These are phyloP conservation scores for Didymosphaeria variabile DNA, from an alignment of 2,329 filamentous ascomycete genomes.

Conservation along the genomic window DNA sequence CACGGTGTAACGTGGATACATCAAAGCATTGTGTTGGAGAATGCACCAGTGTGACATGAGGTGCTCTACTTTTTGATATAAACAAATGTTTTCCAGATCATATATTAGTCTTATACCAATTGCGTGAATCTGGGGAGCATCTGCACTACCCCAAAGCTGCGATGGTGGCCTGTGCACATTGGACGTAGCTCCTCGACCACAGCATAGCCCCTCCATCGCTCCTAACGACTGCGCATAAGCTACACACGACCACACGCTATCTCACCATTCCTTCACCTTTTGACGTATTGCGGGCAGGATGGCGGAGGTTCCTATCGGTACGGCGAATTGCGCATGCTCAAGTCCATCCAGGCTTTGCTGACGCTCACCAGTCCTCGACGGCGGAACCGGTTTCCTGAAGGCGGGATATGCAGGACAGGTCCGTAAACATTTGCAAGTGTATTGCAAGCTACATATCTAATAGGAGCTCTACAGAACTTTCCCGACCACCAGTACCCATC, in stretches of 20 bases:
- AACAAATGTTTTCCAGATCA: background rate
- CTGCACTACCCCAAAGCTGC: slow-evolving; percentile 20
- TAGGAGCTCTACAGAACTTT: slow-evolving; percentile 75
- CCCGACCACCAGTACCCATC: slow-evolving; percentile 98
- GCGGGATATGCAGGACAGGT: slow-evolving; percentile 96
- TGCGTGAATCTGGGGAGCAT: slow-evolving; percentile 8
- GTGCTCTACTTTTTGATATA: no score
- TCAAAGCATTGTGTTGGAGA: no score
- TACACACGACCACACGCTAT: slow-evolving; percentile 20
- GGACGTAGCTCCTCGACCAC: slow-evolving; percentile 7
- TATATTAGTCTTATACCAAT: background rate
- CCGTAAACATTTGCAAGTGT: slow-evolving; percentile 37
- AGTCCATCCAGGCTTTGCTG: slow-evolving; percentile 31
- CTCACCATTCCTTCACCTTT: slow-evolving; percentile 16
- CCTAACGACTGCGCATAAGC: slow-evolving; percentile 36
- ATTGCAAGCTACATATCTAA: slow-evolving; percentile 17
- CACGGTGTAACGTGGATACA: no score
- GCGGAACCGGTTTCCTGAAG: slow-evolving; percentile 99
- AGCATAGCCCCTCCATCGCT: slow-evolving; percentile 11
- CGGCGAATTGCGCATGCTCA: slow-evolving; percentile 22
- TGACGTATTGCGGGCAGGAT: slow-evolving; percentile 45
- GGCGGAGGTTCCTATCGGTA: slow-evolving; percentile 62
- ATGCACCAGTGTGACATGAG: no score
- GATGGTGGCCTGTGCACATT: slow-evolving; percentile 10
- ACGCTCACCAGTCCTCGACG: slow-evolving; percentile 83